A percentile compares a stretch with the other conserved stretches of the same genome.
Evolutionary conservation across 2,329 filamentous ascomycete genomes (phyloP).

Genomic region (Trichoderma sp.): DNA sequence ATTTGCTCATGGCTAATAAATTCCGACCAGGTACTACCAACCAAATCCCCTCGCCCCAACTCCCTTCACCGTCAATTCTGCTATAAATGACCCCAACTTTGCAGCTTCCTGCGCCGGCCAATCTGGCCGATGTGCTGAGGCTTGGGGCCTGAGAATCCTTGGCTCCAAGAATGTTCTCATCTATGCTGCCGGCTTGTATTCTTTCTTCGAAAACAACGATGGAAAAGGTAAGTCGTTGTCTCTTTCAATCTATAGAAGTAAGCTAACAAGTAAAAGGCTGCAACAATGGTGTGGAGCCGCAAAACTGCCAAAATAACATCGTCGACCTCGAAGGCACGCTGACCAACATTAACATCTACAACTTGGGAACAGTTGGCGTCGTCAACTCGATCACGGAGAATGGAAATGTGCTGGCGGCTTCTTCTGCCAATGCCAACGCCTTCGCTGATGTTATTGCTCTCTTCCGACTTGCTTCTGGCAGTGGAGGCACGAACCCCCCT

Average conservation of each 20-base stretch:
- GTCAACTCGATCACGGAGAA: background rate
- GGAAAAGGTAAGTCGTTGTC: background rate
- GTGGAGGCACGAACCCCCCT: background rate
- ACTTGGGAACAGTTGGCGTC: background rate
- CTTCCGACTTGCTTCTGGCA: slow-evolving; percentile 1
- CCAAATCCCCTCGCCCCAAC: slow-evolving; percentile 24
- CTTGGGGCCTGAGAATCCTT: slow-evolving; percentile 5
- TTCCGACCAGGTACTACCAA: slow-evolving; percentile 39
- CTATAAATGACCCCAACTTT: slow-evolving; percentile 1
- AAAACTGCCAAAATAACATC: slow-evolving; percentile 6
- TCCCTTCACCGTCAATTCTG: slow-evolving; percentile 22
- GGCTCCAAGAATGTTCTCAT: background rate
- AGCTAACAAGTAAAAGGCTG: background rate
- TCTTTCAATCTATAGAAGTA: background rate
- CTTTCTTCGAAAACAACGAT: background rate
- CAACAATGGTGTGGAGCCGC: background rate
- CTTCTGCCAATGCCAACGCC: background rate
- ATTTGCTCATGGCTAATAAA: background rate
- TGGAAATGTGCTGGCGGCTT: background rate
- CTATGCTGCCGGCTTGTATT: slow-evolving; percentile 9
- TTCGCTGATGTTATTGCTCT: slow-evolving; percentile 1
- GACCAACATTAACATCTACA: background rate
- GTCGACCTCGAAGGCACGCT: slow-evolving; percentile 4
- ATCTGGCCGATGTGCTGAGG: background rate
- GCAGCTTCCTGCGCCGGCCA: background rate